Conservation (phyloP, 78 protist genomes). For the Dictyostelium capitatum region DNA sequence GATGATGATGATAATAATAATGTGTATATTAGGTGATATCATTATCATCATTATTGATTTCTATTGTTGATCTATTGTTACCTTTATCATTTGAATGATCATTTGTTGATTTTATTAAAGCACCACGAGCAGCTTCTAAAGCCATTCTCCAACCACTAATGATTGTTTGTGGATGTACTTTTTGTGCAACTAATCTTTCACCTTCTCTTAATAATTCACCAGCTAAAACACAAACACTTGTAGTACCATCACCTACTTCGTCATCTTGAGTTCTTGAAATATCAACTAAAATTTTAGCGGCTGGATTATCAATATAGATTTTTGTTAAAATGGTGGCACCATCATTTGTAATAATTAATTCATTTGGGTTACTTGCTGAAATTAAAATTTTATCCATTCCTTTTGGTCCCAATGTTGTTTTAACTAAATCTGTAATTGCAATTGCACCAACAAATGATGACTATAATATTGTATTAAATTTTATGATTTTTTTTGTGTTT, state of each 20-base stretch:
- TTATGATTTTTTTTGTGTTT: too few species aligned
- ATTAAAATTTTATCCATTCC: constrained; percentile 99
- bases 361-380: constrained; percentile 75
- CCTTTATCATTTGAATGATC: constrained; percentile 84
- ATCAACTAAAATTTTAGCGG: constrained; percentile 96
- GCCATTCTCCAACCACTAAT: constrained; percentile 95
- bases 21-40: background rate
- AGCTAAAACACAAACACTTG: constrained; percentile 97
- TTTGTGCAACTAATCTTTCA: constrained; percentile 93
- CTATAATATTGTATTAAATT: background rate
- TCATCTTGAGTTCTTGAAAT: constrained; percentile 97
- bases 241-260: constrained; percentile 99
- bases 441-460: constrained; percentile 95
- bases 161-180: constrained; percentile 99
- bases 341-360: constrained; percentile 96
- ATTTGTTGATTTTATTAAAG: constrained; percentile 85
- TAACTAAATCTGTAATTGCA: constrained; percentile 98
- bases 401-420: constrained; percentile 99
- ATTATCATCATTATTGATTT: background rate
- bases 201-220: constrained; percentile 99
- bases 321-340: constrained; percentile 99
- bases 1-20: background rate
- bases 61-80: background rate
- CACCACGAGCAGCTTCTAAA: constrained; percentile 88
- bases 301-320: constrained; percentile 97